phyloP scores from a whole-genome alignment of 352 stramenopile species.

The Phytophthora constricta region DNA sequence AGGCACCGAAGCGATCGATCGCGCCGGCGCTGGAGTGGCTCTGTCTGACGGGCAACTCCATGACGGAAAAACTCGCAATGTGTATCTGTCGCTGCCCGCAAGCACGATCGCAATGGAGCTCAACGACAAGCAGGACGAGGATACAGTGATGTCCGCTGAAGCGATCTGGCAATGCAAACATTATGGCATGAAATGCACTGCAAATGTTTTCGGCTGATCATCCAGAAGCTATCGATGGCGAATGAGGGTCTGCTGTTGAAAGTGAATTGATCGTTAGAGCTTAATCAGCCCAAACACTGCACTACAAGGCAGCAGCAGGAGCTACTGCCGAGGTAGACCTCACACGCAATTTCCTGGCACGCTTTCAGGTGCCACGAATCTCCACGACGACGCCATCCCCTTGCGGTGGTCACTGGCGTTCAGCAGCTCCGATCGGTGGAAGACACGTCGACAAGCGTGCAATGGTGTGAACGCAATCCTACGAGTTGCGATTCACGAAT shows the following conservation, averaged over 20 bases:
- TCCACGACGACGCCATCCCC: too few relatives aligned
- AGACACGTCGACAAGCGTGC: too few relatives aligned
- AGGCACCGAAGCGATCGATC: conserved; percentile 27
- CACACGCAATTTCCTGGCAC: too few relatives aligned
- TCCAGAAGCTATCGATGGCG: neutral
- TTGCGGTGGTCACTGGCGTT: too few relatives aligned
- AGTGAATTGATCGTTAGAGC: neutral
- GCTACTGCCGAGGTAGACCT: too few relatives aligned
- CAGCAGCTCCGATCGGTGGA: neutral
- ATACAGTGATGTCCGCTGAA: too few relatives aligned
- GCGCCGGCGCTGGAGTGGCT: conserved; percentile 51
- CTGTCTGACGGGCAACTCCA: conserved; percentile 63
- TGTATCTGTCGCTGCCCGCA: conserved; percentile 37
- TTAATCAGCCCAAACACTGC: too few relatives aligned
- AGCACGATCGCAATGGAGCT: conserved; percentile 52
- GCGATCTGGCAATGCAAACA: too few relatives aligned
- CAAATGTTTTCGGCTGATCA: neutral
- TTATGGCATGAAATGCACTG: too few relatives aligned
- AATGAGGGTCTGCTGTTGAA: neutral
- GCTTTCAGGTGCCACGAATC: too few relatives aligned
- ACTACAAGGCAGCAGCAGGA: too few relatives aligned
- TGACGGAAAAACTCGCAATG: conserved; percentile 55
- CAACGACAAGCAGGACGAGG: conserved; percentile 44
- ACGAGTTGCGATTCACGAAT: neutral
- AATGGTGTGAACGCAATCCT: neutral